Base-by-base conservation (phyloP, 768 basidiomycete species). In the Pulveroboletus frians region DNA sequence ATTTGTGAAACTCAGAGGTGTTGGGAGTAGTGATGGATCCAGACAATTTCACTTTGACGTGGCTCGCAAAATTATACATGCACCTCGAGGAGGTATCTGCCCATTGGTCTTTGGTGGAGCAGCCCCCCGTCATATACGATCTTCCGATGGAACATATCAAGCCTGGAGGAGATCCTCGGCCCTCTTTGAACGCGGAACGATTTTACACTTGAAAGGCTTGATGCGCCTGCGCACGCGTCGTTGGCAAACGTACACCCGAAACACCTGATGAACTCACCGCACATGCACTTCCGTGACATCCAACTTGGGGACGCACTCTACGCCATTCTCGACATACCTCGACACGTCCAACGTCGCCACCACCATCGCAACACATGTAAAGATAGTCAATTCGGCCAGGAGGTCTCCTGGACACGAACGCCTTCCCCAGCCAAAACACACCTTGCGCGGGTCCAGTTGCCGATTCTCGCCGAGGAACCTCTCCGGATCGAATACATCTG, bases 271-370 rank as follows among this genome's bases (percentile, higher is more conserved):
- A 17, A 29, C 21, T 18, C 23, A 50, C 47, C 48, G 53, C 14
- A 57, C 11, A 0, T 15, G 15, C 9, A 34, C 50, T 40, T 42
- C 46, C 43, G 11, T 23, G 26, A 14, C 38, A 0, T 50, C 54
- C 17, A 51, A 35, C 35, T 4, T 49, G 27, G 34, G 47, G 14
- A 40, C 15, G 40, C 27, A 6, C 30, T n/a, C 14, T 15, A 20
- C 20, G 6, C 23, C 23, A 26, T 26, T 26, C 23, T 26, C 23
- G 23, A 26, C 23, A 26, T 4, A 6, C 23, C 41, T 53, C 10
- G 49, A 52, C 7, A 60, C 32, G 13, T 57, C 21, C 29, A 50
- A 27, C 10, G 43, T 61, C 10, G 51, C 59, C 10, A 58, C 37
- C 15, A 46, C 18, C 47, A 35, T 51, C 4, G 44, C 43, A 8